Evolutionary conservation across 108 stramenopile genomes (phyloP), one percentile per base, ranked within the genome.

Genomic region (Skeletonema potamos): DNA sequence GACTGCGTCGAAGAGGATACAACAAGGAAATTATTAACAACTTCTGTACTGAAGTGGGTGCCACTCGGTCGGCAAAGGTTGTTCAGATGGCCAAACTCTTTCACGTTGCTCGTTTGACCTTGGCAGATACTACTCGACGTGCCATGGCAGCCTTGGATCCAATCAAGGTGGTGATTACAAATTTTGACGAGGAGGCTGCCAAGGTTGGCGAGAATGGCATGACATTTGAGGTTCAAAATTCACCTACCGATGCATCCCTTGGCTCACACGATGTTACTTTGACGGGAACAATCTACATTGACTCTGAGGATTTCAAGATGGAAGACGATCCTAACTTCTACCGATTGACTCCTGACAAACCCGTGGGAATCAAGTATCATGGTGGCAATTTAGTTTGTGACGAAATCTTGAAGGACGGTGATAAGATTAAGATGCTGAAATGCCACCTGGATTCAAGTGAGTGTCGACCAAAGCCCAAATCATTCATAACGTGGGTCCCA

Each of bases 41-140:
- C 12, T 99, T 99, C 74, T 99, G 99, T 76, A 82, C 88, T 36
- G 97, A 97, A 74, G 83, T 99, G 17, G 99, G 99, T 11, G 98
- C 96, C 12, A 95, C 98, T 1, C 82, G 98, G 27, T 93, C 95
- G 28, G 74, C 81, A 51, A 98, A 98, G 76, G 82, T 96, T 30
- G 93, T 99, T 54, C 92, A 97, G 71, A 86, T 95, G 72, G 95
- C 89, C 54, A 94, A 93, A 43, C 62, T 94, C 17, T 73, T 69
- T 33, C 89, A 89, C 11, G 87, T 83, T 34, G 93, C 93, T 0
- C 79, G 93, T 8, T 58, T 73, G 32, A 65, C 37, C 15, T 77
- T 94, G 64, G 77, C 82, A 34, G 82, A 80, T 6, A 86, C 77
- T 20, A 84, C 96, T 10, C 86, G 81, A 22, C 90, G 98, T 62